Conservation (phyloP, 169 alveolate species). For the Babesia sp. region DNA sequence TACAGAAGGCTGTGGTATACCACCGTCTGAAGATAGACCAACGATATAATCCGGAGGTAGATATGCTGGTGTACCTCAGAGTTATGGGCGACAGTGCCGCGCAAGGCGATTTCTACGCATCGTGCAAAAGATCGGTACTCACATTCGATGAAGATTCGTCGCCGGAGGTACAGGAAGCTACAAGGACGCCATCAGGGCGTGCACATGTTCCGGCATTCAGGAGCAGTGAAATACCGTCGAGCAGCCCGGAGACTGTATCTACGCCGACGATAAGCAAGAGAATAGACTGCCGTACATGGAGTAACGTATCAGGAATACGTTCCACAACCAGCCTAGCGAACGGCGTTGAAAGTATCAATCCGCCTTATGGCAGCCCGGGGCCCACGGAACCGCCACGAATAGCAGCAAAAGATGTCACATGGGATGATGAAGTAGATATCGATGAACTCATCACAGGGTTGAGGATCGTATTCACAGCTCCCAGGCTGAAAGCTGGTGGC, state of each 20-base stretch:
- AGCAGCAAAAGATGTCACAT: neutral
- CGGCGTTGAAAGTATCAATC: neutral
- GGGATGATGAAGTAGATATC: conserved; percentile 23
- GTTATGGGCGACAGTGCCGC: neutral
- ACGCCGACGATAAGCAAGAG: neutral
- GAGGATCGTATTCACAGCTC: conserved; percentile 21
- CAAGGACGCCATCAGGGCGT: conserved; percentile 8
- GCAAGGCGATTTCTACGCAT: neutral
- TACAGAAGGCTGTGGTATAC: neutral
- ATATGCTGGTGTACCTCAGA: conserved; percentile 28
- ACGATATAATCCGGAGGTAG: conserved; percentile 32
- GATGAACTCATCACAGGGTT: conserved; percentile 9
- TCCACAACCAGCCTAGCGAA: neutral
- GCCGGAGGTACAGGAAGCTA: neutral
- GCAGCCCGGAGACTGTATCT: neutral
- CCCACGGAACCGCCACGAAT: neutral
- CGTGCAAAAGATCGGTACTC: neutral
- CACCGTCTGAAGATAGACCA: conserved; percentile 16
- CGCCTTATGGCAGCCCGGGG: neutral
- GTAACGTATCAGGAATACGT: neutral
- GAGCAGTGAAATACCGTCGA: conserved; percentile 12
- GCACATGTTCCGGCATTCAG: conserved; percentile 16
- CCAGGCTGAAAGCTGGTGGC: conserved; percentile 10
- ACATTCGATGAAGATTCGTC: conserved; percentile 5
- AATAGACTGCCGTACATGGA: neutral